Evolutionary conservation across 768 basidiomycete genomes (phyloP).

Genomic region (Mycena polygramma): DNA sequence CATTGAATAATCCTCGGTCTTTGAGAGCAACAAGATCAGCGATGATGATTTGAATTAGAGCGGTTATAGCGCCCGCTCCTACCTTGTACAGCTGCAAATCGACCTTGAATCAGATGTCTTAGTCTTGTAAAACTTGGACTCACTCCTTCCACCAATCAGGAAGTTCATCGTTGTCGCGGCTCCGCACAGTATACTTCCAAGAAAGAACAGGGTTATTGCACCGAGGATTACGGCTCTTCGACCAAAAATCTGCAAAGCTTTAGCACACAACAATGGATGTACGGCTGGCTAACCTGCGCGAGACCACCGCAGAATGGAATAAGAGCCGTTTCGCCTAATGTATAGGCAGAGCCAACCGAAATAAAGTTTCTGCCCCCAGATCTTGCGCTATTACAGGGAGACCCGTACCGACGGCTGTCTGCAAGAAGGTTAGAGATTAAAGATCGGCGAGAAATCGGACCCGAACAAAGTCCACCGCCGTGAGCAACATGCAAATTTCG

Average conservation of each 20-base stretch:
- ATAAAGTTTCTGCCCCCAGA: slow-evolving; percentile 43
- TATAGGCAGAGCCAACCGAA: slow-evolving; percentile 45
- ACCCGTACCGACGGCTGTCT: slow-evolving; percentile 39
- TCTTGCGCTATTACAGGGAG: slow-evolving; percentile 47
- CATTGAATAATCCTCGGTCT: slow-evolving; percentile 57
- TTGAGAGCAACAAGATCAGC: slow-evolving; percentile 61
- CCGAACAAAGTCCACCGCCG: not conserved
- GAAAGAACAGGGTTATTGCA: not conserved
- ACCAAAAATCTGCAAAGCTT: not conserved
- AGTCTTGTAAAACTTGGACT: not conserved
- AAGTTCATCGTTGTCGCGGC: not conserved
- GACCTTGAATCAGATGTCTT: slow-evolving; percentile 6
- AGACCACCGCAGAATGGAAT: slow-evolving; percentile 48
- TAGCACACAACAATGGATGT: not conserved
- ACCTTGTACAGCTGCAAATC: slow-evolving; percentile 51
- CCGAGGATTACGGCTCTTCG: not conserved
- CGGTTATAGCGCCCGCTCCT: slow-evolving; percentile 52
- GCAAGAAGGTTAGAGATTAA: not conserved
- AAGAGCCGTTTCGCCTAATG: slow-evolving; percentile 46
- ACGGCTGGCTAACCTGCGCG: slow-evolving; percentile 41
- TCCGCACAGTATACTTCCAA: not conserved
- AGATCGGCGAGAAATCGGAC: not conserved
- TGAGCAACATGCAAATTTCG: not conserved
- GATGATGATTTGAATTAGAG: slow-evolving; percentile 56
- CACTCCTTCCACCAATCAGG: not conserved